phyloP scores from a whole-genome alignment of 1,139 yeast species.

The Fermentozyma sake region DNA sequence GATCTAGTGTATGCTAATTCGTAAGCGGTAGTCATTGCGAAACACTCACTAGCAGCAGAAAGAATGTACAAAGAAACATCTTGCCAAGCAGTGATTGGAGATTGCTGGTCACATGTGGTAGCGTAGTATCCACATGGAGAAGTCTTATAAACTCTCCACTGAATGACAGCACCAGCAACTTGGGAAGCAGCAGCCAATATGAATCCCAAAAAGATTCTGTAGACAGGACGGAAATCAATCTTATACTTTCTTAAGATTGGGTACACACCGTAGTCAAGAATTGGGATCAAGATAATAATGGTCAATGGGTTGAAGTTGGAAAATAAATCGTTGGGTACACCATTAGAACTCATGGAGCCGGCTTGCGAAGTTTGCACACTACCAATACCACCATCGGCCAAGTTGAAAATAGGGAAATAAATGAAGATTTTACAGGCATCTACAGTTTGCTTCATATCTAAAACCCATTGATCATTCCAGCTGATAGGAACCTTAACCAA shows the following conservation, averaged over 20 bases:
- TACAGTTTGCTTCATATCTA: conserved; percentile 55
- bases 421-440: conserved; percentile 58
- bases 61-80: conserved; percentile 48
- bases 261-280: conserved; percentile 53
- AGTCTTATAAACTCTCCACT: conserved; percentile 27
- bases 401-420: conserved; percentile 59
- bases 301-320: conserved; percentile 66
- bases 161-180: conserved; percentile 39
- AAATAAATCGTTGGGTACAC: conserved; percentile 70
- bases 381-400: conserved; percentile 65
- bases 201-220: conserved; percentile 35
- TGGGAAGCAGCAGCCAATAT: conserved; percentile 32
- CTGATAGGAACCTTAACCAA: conserved; percentile 31
- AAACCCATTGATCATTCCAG: conserved; percentile 57
- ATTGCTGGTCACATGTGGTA: conserved; percentile 44
- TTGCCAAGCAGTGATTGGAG: conserved; percentile 56
- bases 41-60: conserved; percentile 66
- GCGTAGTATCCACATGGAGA: conserved; percentile 42
- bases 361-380: conserved; percentile 62
- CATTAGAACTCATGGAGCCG: conserved; percentile 60
- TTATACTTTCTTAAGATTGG: conserved; percentile 52
- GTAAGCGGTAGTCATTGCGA: conserved; percentile 63
- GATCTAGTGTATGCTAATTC: conserved; percentile 70
- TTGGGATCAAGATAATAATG: conserved; percentile 59
- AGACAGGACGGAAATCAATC: conserved; percentile 34